These are phyloP conservation scores for Paraphoma sp. DNA, from an alignment of 2,329 filamentous ascomycete genomes.

Conservation along the genomic window DNA sequence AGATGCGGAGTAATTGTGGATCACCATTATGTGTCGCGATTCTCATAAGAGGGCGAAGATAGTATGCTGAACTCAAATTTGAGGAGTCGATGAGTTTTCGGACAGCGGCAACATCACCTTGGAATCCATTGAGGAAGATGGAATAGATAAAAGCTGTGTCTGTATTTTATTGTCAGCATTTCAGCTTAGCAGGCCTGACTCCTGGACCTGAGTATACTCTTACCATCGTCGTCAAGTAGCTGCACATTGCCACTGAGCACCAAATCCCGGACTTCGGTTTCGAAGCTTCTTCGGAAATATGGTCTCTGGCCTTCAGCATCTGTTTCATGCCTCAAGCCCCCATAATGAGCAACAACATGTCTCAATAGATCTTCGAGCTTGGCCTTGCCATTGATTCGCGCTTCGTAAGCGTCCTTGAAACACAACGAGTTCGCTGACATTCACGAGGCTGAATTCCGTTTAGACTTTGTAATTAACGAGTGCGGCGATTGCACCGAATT, in stretches of 20 bases:
- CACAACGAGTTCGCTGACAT: conserved; percentile 6
- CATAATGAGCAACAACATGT: conserved; percentile 10
- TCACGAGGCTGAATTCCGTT: background rate
- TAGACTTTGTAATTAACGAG: no score
- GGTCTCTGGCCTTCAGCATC: conserved; percentile 6
- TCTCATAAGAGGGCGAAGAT: conserved; percentile 7
- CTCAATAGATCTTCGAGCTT: conserved; percentile 8
- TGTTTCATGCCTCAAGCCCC: conserved; percentile 3
- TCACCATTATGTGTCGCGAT: conserved; percentile 3
- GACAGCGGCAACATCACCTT: conserved; percentile 6
- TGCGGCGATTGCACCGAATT: no score
- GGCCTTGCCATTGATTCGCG: conserved; percentile 1
- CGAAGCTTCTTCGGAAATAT: conserved; percentile 6
- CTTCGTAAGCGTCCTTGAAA: conserved; percentile 5
- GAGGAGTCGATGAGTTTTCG: conserved; percentile 8
- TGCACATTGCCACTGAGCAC: conserved; percentile 4
- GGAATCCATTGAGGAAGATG: conserved; percentile 7
- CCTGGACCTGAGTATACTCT: conserved; percentile 1
- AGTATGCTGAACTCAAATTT: conserved; percentile 1
- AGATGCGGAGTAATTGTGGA: conserved; percentile 8
- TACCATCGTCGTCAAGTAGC: conserved; percentile 4
- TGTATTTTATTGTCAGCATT: conserved; percentile 1
- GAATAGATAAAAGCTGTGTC: conserved; percentile 7
- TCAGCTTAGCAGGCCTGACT: background rate
- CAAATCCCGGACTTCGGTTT: conserved; percentile 7